Evolutionary conservation across 2,329 filamentous ascomycete genomes (phyloP), one percentile per base, ranked within the genome.

Genomic region (Paraconiothyrium sp.): DNA sequence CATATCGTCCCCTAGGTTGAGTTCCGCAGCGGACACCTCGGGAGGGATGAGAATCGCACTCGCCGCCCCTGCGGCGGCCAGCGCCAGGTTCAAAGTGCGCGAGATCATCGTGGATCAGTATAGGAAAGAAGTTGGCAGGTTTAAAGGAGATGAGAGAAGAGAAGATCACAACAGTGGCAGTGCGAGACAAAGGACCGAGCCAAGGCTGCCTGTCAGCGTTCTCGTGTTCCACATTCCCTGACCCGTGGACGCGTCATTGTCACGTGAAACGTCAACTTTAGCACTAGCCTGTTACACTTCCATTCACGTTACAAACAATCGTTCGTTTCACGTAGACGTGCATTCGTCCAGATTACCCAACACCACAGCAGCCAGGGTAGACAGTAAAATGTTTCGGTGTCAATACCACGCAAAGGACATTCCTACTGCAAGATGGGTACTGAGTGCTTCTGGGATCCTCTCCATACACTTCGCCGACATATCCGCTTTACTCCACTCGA

Each of bases 31-130:
- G 20, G 63, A 65, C 37, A 78, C 67, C 34, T 66, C 70, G 20
- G 76, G 74, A 16, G 76, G 77, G 44, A 79, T 67, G 49, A 79
- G 72, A 54, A 78, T 64, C 50, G 76, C 76, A 62, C 68, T 74
- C 27, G 61, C 54, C 16, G 56, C 46, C 9, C 52, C 55, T 70
- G 73, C 72, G 69, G 66, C 73, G 72, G 78, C 73, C 70, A 76
- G 77, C 68, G 79, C 64, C 63, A 78, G 65, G 63, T 75, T 74
- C 58, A 78, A 61, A 47, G 71, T 71, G 64, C 64, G 72, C 58
- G 64, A 65, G 64, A 72, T 66, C 77, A 78, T 79, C 24, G 39
- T 71, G 52, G 54, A 52, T 47, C 32, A 52, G 57, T 55, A 60
- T 57, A 60, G 58, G 58, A 69, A 66, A 50, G 61, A 62, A 58